phyloP scores from a whole-genome alignment of 805 yeast genomes.

The Saccharomycopsis schoenii region DNA sequence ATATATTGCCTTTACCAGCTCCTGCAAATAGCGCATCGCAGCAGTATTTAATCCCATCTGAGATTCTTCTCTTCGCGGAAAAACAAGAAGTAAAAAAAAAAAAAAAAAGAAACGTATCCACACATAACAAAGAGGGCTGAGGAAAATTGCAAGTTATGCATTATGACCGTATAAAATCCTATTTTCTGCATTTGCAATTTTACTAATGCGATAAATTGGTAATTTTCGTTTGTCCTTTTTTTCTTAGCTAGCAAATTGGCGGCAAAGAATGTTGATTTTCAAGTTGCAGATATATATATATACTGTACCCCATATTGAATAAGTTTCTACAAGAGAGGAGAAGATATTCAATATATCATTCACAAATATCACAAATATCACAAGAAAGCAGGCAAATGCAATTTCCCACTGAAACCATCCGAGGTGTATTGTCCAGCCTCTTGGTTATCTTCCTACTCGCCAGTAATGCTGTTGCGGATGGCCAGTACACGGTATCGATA shows the following conservation, averaged over 20 bases:
- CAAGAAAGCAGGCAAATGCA: too few species aligned
- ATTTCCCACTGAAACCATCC: background rate
- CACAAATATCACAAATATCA: too few species aligned
- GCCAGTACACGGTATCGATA: background rate
- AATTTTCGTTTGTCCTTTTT: background rate
- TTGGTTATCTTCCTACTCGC: background rate
- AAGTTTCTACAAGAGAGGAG: too few species aligned
- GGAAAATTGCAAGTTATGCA: background rate
- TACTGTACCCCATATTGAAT: too few species aligned
- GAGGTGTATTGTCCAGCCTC: background rate
- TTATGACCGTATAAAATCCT: background rate
- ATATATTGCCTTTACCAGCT: too few species aligned
- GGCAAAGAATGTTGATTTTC: too few species aligned
- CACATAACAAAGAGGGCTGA: background rate
- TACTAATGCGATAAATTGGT: background rate
- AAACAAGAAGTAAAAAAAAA: background rate
- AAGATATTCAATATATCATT: too few species aligned
- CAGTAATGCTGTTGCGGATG: background rate
- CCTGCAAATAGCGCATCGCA: background rate
- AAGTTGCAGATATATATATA: too few species aligned
- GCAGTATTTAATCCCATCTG: background rate
- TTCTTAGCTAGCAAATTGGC: background rate
- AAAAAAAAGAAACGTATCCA: background rate
- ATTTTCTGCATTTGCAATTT: background rate
- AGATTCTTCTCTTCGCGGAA: background rate